Conservation (phyloP, 805 yeast species). For the Wickerhamiella spandovensis region DNA sequence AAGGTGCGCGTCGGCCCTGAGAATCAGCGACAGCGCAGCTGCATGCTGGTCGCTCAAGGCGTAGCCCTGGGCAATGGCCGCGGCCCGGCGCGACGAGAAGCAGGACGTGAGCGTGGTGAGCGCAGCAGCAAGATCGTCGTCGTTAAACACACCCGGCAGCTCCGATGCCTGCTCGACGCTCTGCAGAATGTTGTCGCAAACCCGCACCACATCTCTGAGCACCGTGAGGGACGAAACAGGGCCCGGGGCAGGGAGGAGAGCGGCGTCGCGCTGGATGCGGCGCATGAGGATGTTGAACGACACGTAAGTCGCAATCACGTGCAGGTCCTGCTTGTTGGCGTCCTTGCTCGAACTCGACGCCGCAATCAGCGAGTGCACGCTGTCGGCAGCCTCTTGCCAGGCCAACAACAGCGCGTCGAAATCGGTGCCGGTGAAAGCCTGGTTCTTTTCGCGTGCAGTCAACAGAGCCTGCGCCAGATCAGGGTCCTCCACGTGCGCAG, state of each 20-base stretch:
- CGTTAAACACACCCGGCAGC: constrained; percentile 85
- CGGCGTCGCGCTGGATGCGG: constrained; percentile 58
- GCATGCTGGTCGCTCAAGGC: constrained; percentile 21
- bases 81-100: constrained; percentile 34
- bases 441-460: constrained; percentile 19
- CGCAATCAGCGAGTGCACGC: constrained; percentile 43
- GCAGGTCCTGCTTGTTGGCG: constrained; percentile 50
- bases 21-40: constrained; percentile 23
- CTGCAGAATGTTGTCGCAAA: constrained; percentile 38
- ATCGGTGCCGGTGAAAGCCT: constrained; percentile 13
- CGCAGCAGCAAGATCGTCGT: constrained; percentile 48
- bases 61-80: constrained; percentile 30
- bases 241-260: constrained; percentile 17
- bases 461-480: constrained; percentile 43
- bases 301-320: constrained; percentile 63
- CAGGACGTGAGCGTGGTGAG: constrained; percentile 37
- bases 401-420: constrained; percentile 45
- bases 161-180: constrained; percentile 52
- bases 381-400: constrained; percentile 59
- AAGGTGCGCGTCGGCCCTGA: constrained; percentile 10
- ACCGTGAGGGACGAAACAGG: constrained; percentile 8
- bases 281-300: constrained; percentile 53
- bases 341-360: constrained; percentile 28
- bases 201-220: constrained; percentile 31
- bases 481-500: constrained; percentile 54